Base-by-base conservation (phyloP, 345 rosid species). In the Brassica nigra region DNA sequence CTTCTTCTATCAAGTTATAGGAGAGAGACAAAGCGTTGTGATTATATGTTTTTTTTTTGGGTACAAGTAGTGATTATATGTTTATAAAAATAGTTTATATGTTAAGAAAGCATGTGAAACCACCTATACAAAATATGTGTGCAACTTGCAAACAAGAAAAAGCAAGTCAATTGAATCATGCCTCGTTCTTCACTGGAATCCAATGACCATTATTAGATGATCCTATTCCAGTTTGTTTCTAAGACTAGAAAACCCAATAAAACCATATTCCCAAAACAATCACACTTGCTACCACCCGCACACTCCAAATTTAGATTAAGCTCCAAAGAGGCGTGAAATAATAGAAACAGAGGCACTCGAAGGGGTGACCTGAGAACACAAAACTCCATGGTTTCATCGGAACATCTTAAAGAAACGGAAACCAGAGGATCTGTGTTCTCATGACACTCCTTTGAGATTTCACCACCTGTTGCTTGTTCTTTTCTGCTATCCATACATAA, bases 371-470 rank as follows among this genome's bases (percentile, higher is more conserved):
- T 14, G 55, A 49, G 55, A 49, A 49, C 18, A 49, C 55, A 49
- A 14, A 49, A 49, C 55, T 49, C 18, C 55, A 59, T 73, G 47
- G 57, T 78, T 42, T 78, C 65, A 62, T 4, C 5, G 7, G 5
- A 3, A 62, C 10, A 54, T 77, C 3, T 15, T n/a, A 33, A 62
- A 64, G 67, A 70, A 66, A 47, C 74, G 55, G 67, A 70, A 66
- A 47, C 74, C 44, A 73, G 0, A 73, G 55, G 57, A 61, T 67
- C 0, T 67, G 78, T 79, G 70, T 79, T 73, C 74, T 67, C 82
- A 79, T 73, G 57, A 23, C 82, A 79, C 78, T 61, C 74, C 70
- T 79, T 68, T 61, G 78, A 79, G n/a, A 73, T 73, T 59, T 58
- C 44, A 63, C 47, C 82, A 20, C 72, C 23, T 59, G 34, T 61